Base-by-base conservation (phyloP, 2,329 filamentous ascomycete genomes). In the Dactylellina parvicollis region DNA sequence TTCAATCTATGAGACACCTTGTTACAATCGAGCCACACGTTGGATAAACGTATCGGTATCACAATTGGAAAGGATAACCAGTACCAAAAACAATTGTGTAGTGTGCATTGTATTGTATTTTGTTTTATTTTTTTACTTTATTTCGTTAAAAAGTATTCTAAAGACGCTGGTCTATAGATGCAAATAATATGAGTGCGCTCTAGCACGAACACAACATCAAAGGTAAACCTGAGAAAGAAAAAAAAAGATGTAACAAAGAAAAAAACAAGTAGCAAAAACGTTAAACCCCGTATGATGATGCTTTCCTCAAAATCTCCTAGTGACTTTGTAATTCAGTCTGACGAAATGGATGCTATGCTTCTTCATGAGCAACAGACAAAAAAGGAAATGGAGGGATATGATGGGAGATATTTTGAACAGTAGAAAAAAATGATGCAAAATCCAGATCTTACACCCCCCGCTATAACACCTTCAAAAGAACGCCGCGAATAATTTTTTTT, bases 321-420 rank as follows among this genome's bases (percentile, higher is more conserved):
- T 40, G 14, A 16, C 26, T 26, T 30, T 38, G 30, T 18, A 34
- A 20, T 46, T 24, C 54, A 46, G 16, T 59, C 38, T 59, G 54
- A 38, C 34, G 38, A 46, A 56, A 42, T 40, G 26, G 34, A 46
- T 1, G 28, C 30, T 24, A 44, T 32, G 40, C 40, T 44, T 44
- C 40, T 34, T 16, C 38, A 28, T 47, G 55, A 46, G 42, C 26
- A 30, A 28, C 14, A 20, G n/a, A n/a, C n/a, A 59, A 32, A 26
- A 16, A 30, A 28, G 24, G 5, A 44, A 18, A 16, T 26, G 8
- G 28, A 14, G 12, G 12, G 4, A 14, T 38, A 38, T 38, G 34
- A 38, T 38, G 34, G 16, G 34, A 14, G 16, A 38, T 38, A 38
- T 9, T 38, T 14, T 38, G 16, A 38, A 38, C 34, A 38, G 16